A percentile compares a stretch with the other conserved stretches of the same genome.
Conservation (phyloP, 2,329 filamentous ascomycete species). For the Bipolaris zeicola region DNA sequence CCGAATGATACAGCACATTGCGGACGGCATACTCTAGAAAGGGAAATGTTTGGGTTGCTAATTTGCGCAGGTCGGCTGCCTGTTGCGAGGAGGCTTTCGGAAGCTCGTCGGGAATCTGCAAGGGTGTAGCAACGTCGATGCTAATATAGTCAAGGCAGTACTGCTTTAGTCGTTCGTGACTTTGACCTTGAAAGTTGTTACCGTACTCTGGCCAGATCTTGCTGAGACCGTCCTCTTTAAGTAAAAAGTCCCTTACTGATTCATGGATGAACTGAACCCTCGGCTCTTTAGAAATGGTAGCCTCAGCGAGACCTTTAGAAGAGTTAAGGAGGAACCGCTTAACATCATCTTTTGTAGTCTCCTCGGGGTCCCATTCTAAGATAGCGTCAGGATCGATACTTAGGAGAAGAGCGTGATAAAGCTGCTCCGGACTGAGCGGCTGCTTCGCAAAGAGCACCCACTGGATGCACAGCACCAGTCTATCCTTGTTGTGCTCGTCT, state of each 20-base stretch:
- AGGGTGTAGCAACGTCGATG: slow-evolving; percentile 18
- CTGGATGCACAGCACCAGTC: slow-evolving; percentile 22
- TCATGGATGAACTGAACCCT: slow-evolving; percentile 43
- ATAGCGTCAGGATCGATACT: slow-evolving; percentile 11
- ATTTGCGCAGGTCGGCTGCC: slow-evolving; percentile 10
- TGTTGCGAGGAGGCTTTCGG: slow-evolving; percentile 13
- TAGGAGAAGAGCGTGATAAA: slow-evolving; percentile 23
- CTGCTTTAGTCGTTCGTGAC: slow-evolving; percentile 45
- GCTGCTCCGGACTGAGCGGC: slow-evolving; percentile 19
- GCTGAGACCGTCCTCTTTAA: slow-evolving; percentile 43
- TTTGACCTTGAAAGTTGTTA: slow-evolving; percentile 38
- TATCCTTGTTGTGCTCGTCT: slow-evolving; percentile 42
- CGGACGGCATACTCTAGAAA: slow-evolving; percentile 55
- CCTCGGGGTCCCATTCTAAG: slow-evolving; percentile 18
- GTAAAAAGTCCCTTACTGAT: slow-evolving; percentile 47
- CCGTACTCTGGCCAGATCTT: slow-evolving; percentile 42
- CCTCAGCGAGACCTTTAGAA: slow-evolving; percentile 32
- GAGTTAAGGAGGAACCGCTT: slow-evolving; percentile 26
- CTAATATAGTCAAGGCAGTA: slow-evolving; percentile 52
- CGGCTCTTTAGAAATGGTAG: slow-evolving; percentile 20
- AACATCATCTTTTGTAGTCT: slow-evolving; percentile 15
- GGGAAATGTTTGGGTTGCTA: slow-evolving; percentile 41
- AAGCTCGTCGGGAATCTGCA: slow-evolving; percentile 2
- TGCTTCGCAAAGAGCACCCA: slow-evolving; percentile 26
- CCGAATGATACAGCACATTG: slow-evolving; percentile 51